Conservation (phyloP, 805 yeast genomes). For the Cyberlindnera xishuangbannaensis region DNA sequence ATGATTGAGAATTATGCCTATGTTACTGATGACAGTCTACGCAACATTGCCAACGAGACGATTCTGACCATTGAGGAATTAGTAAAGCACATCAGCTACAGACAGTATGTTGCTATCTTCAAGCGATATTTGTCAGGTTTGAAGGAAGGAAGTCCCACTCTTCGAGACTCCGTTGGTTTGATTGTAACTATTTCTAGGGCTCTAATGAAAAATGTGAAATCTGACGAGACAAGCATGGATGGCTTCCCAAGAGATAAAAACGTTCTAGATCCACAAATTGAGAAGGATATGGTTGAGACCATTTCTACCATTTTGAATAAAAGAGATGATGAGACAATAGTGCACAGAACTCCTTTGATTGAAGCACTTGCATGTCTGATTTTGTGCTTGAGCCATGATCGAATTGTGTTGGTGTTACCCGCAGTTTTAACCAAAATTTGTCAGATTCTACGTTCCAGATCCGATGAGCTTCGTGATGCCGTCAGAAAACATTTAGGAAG, state of each 20-base stretch:
- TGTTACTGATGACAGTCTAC: conserved; percentile 49
- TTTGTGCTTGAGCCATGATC: conserved; percentile 52
- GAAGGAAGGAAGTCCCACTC: conserved; percentile 39
- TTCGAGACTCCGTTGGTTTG: conserved; percentile 55
- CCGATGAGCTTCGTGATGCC: conserved; percentile 84
- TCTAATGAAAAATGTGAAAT: conserved; percentile 31
- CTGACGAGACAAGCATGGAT: conserved; percentile 12
- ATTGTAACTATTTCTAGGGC: conserved; percentile 53
- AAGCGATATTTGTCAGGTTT: conserved; percentile 56
- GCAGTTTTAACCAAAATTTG: conserved; percentile 82
- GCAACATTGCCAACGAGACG: conserved; percentile 63
- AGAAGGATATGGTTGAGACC: conserved; percentile 54
- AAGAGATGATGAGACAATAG: conserved; percentile 75
- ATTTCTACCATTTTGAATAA: conserved; percentile 52
- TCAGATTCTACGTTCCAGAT: conserved; percentile 77
- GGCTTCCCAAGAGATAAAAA: conserved; percentile 33
- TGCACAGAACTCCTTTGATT: conserved; percentile 70
- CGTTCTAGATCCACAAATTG: conserved; percentile 42
- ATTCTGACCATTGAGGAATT: conserved; percentile 55
- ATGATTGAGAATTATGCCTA: conserved; percentile 75
- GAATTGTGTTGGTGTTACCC: conserved; percentile 58
- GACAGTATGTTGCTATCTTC: conserved; percentile 71
- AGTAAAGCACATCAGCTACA: conserved; percentile 59
- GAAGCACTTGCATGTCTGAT: conserved; percentile 71
- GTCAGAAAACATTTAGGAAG: conserved; percentile 70